Conservation (phyloP, 768 basidiomycete species). For the Rhizopogon vinicolor region DNA sequence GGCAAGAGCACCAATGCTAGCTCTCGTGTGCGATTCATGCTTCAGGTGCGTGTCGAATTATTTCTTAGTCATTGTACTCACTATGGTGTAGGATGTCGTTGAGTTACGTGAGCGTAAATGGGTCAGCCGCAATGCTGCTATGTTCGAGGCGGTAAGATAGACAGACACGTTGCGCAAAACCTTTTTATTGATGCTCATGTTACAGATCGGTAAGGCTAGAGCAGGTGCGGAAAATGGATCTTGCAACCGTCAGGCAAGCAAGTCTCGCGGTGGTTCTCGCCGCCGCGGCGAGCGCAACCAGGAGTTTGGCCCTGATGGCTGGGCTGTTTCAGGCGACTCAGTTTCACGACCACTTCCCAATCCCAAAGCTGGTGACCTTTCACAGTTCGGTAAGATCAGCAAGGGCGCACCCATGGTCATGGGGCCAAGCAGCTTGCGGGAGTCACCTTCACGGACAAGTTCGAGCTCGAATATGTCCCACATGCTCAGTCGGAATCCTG, state of each 20-base stretch:
- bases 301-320: slow-evolving; percentile 74
- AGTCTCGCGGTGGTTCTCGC: slow-evolving; percentile 89
- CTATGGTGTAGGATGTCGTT: slow-evolving; percentile 69
- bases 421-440: slow-evolving; percentile 78
- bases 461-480: slow-evolving; percentile 87
- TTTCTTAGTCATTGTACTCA: slow-evolving; percentile 2
- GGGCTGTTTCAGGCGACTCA: slow-evolving; percentile 64
- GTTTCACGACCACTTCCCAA: slow-evolving; percentile 43
- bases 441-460: slow-evolving; percentile 70
- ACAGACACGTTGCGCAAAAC: not conserved
- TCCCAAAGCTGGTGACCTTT: slow-evolving; percentile 80
- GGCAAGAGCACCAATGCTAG: slow-evolving; percentile 69
- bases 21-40: slow-evolving; percentile 92
- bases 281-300: slow-evolving; percentile 72
- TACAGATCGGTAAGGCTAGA: slow-evolving; percentile 79
- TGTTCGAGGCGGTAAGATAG: slow-evolving; percentile 73
- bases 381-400: slow-evolving; percentile 84
- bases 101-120: slow-evolving; percentile 85
- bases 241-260: slow-evolving; percentile 58
- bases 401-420: slow-evolving; percentile 69
- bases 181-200: not conserved
- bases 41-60: slow-evolving; percentile 58
- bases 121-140: slow-evolving; percentile 67
- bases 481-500: slow-evolving; percentile 65
- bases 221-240: slow-evolving; percentile 57